Evolutionary conservation across 768 basidiomycete species (phyloP), one percentile per base, ranked within the genome.

Genomic region (Clavaria fumosa): DNA sequence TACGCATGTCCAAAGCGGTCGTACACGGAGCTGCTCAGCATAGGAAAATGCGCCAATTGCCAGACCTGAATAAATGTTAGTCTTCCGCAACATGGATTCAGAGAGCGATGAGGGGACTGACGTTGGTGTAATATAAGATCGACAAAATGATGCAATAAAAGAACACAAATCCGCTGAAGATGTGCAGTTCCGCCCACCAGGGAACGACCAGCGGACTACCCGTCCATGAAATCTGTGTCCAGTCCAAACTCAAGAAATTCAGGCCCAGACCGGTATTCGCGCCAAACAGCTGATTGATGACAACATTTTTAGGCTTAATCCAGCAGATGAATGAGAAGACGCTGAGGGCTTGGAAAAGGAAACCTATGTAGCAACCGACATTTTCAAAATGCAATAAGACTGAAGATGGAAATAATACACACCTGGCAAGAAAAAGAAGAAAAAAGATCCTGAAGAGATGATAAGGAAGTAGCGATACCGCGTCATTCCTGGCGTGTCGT

Each of bases 401-500:
- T n/a, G n/a, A n/a, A n/a, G n/a, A n/a, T n/a, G 26, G 24, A 5
- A 14, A 35, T 12, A 63, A 47, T 78, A 78, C 79, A 78, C 84
- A 27, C 59, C 45, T 23, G 62, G 38, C 50, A 81, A 78, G 4
- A 64, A 70, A 48, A 67, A 74, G 40, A 73, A 45, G 64, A 88
- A 88, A 63, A 85, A 89, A 4, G 72, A 66, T 52, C 81, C 78
- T 38, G 85, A 72, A 43, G 69, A 72, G 31, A 86, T 58, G n/a
- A n/a, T n/a, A n/a, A 75, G 12, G 68, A 66, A 40, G 82, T 81
- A 20, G 75, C 64, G 42, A 81, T 81, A 33, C 62, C 57, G n/a
- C n/a, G n/a, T n/a, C n/a, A n/a, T n/a, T n/a, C n/a, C n/a, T n/a
- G n/a, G n/a, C n/a, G n/a, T n/a, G n/a, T n/a, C n/a, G n/a, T n/a